Base-by-base conservation (phyloP, 371 early-diverging fungal species). In the Circinella umbellata region DNA sequence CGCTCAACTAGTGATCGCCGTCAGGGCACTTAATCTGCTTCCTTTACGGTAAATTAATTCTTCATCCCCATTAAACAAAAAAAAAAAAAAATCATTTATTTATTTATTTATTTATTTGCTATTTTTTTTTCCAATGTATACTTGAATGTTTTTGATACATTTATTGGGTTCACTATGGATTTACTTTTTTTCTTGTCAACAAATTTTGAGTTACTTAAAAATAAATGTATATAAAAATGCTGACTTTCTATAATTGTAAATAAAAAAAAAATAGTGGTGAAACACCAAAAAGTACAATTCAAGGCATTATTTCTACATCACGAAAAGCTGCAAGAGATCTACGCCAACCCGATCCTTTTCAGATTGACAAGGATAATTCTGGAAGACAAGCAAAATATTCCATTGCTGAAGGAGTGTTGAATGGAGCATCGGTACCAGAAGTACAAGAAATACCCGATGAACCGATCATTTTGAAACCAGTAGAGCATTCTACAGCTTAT, bases 261-360 rank as follows among this genome's bases (percentile, higher is more conserved):
- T 42, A 42, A 42, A 27, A 27, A 27, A 27, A 27, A 48, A 65
- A 8, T 64, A 84, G 85, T 75, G 85, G 85, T 15, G 83, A 85
- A 61, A 85, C 85, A 35, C 85, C 85, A n/a, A 82, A 78, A 69
- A 82, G 85, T 67, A 85, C 85, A 15, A 80, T 85, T 36, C 85
- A 85, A 68, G 85, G 85, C 63, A 85, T 85, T 60, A 80, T 85
- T 18, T 82, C 83, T n/a, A 82, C 85, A 15, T 76, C 85, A 7
- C 78, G 85, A 36, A 79, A 78, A 67, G 71, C 73, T 10, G 82
- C 83, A 3, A 73, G 85, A 68, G 80, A 80, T 61, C 66, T 80
- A 10, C 69, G 75, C 11, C 39, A 78, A 15, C 70, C 80, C 14
- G 85, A 85, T 74, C 85, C 85, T 11, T 85, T 85, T 59, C 68